Conservation (phyloP, 768 basidiomycete species). For the Kwoniella sp. region DNA sequence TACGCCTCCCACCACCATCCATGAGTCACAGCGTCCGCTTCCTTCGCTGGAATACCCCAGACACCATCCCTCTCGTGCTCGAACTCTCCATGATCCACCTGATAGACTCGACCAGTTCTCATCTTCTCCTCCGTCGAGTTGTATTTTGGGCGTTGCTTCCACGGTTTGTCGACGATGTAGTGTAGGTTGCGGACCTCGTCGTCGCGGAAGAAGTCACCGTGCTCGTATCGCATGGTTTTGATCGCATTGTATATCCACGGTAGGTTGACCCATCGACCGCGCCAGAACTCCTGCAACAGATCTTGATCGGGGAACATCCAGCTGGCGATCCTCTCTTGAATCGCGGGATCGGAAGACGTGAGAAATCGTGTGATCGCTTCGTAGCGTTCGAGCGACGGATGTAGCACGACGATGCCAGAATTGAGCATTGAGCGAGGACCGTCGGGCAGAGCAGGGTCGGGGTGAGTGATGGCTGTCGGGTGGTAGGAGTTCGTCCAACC, state of each 20-base stretch:
- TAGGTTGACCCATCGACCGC: slow-evolving; percentile 56
- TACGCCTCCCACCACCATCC: slow-evolving; percentile 32
- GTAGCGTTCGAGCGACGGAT: slow-evolving; percentile 67
- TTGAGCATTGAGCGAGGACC: slow-evolving; percentile 79
- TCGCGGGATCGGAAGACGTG: slow-evolving; percentile 54
- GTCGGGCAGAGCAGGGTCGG: slow-evolving; percentile 59
- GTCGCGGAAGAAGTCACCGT: slow-evolving; percentile 76
- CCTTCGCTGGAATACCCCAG: slow-evolving; percentile 11
- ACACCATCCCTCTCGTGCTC: slow-evolving; percentile 13
- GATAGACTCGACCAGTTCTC: slow-evolving; percentile 12
- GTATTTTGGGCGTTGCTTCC: slow-evolving; percentile 27
- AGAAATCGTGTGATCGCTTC: slow-evolving; percentile 64
- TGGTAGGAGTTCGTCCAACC: slow-evolving; percentile 63
- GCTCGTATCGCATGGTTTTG: slow-evolving; percentile 70
- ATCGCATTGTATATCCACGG: slow-evolving; percentile 67
- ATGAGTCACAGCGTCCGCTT: slow-evolving; percentile 35
- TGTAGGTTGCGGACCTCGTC: slow-evolving; percentile 70
- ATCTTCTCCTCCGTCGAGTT: slow-evolving; percentile 5
- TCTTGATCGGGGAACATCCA: slow-evolving; percentile 89
- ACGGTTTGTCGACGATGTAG: slow-evolving; percentile 42
- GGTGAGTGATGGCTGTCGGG: slow-evolving; percentile 60
- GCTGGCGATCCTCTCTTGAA: slow-evolving; percentile 59
- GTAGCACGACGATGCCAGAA: slow-evolving; percentile 78
- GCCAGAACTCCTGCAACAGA: slow-evolving; percentile 75
- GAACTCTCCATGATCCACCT: slow-evolving; percentile 14